Evolutionary conservation across 192 early-diverging fungal species (phyloP).

Genomic region (Helicostylum pulchrum): DNA sequence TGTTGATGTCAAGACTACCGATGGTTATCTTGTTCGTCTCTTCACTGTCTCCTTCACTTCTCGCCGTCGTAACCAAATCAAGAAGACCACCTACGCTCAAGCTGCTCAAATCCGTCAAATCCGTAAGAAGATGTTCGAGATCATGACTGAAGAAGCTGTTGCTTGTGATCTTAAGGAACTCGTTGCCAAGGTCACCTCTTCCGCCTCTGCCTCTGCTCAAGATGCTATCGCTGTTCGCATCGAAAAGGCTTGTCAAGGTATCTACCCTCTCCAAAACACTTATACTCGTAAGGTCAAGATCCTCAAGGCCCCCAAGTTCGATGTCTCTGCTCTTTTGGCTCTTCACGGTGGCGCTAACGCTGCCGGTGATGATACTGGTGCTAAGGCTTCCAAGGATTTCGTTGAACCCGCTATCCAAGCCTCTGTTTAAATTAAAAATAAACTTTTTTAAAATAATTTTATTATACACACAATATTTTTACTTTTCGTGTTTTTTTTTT

Average conservation of each 20-base stretch:
- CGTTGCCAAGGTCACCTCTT: conserved; percentile 91
- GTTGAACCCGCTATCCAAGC: conserved; percentile 75
- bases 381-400: conserved; percentile 70
- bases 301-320: conserved; percentile 95
- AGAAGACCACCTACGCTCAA: conserved; percentile 98
- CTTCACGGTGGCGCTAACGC: conserved; percentile 86
- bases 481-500: too few species aligned
- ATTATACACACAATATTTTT: too few species aligned
- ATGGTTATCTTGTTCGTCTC: conserved; percentile 98
- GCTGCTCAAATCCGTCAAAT: conserved; percentile 95
- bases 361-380: conserved; percentile 78
- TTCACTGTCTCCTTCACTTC: conserved; percentile 98
- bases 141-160: conserved; percentile 84
- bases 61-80: conserved; percentile 89
- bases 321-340: conserved; percentile 94
- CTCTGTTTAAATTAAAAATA: conserved; percentile 10
- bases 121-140: conserved; percentile 99
- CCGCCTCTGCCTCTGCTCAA: conserved; percentile 36
- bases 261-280: conserved; percentile 98
- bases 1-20: conserved; percentile 99
- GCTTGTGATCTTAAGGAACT: conserved; percentile 93
- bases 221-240: conserved; percentile 98
- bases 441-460: background rate
- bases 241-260: conserved; percentile 92
- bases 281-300: conserved; percentile 99